Base-by-base conservation (phyloP, 495 filamentous ascomycete genomes). In the Terfezia claveryi region DNA sequence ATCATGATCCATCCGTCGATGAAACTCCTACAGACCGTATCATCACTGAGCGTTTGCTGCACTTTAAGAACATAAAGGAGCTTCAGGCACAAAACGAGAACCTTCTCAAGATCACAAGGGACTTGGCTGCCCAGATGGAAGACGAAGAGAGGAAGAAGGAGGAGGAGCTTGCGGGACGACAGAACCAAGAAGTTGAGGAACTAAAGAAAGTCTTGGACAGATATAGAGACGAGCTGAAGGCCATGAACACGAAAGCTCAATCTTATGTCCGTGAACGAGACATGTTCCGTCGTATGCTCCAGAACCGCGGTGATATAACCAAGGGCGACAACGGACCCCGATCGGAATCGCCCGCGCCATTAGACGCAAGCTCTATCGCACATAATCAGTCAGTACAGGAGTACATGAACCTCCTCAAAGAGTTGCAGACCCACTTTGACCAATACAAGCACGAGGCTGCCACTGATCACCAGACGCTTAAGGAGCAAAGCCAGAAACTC, bases 251-350 rank as follows among this genome's bases (percentile, higher is more conserved):
- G 10, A 63, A 62, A 27, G 82, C 84, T 36, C 81, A 94, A 71
- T 93, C 86, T 67, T 93, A 93, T 60, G 83, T 89, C 51, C 85
- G 85, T 64, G 91, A 99, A 69, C 79, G 91, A 37, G 88, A 99
- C 62, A 95, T 94, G 76, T 95, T 94, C 80, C 78, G 87, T 36
- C 85, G 86, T 44, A 91, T 95, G 78, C 76, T 94, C 12, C 79
- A 85, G 56, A 76, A 82, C 56, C 74, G 79, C 56, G 81, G 80
- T 10, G 81, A 86, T 59, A 71, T 80, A 36, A 74, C 73, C 10
- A 67, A 71, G 14, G 68, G 74, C 8, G 70, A 73, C 6, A 83
- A 91, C 62, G 57, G 55, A 11, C 54, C 58, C 16, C 72, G 70
- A 36, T 27, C 36, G 38, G 17, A 49, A 38, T 49, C 52, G 11